phyloP scores from a whole-genome alignment of 2,329 filamentous ascomycete species.

The Aspergillus sp. region DNA sequence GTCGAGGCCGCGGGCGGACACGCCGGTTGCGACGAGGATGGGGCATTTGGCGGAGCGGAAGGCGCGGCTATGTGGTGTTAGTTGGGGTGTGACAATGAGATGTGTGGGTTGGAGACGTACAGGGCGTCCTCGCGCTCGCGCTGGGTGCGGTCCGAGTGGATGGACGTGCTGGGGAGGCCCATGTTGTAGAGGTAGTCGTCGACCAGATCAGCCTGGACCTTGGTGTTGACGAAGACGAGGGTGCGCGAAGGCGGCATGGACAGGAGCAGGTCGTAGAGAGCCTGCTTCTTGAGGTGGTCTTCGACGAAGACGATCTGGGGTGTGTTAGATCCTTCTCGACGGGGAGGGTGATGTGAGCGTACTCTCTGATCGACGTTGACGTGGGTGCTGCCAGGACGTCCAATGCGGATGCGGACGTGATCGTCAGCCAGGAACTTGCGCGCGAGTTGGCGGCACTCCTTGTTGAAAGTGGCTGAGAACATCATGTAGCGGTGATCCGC shows the following conservation, averaged over 20 bases:
- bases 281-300: slow-evolving; percentile 63
- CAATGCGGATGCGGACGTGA: slow-evolving; percentile 78
- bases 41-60: slow-evolving; percentile 75
- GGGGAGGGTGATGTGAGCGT: slow-evolving; percentile 14
- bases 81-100: neutral
- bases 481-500: slow-evolving; percentile 69
- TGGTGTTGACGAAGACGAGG: slow-evolving; percentile 86
- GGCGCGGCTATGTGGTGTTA: slow-evolving; percentile 53
- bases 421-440: slow-evolving; percentile 70
- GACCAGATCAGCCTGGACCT: slow-evolving; percentile 72
- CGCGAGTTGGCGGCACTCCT: slow-evolving; percentile 71
- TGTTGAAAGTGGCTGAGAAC: slow-evolving; percentile 94
- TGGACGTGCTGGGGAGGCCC: slow-evolving; percentile 77
- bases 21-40: slow-evolving; percentile 80
- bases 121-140: slow-evolving; percentile 88
- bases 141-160: slow-evolving; percentile 84
- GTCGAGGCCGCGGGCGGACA: slow-evolving; percentile 85
- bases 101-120: slow-evolving; percentile 42
- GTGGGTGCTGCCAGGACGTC: slow-evolving; percentile 80
- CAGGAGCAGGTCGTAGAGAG: slow-evolving; percentile 69
- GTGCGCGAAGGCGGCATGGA: slow-evolving; percentile 71
- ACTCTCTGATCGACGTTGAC: slow-evolving; percentile 74
- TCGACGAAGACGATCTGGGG: slow-evolving; percentile 63
- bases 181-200: slow-evolving; percentile 86
- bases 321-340: neutral